Percentiles rank a stretch among this genome's conserved stretches.
These are phyloP conservation scores for Keithomyces neogunnii DNA, from an alignment of 2,329 filamentous ascomycete genomes.

Conservation along the genomic window DNA sequence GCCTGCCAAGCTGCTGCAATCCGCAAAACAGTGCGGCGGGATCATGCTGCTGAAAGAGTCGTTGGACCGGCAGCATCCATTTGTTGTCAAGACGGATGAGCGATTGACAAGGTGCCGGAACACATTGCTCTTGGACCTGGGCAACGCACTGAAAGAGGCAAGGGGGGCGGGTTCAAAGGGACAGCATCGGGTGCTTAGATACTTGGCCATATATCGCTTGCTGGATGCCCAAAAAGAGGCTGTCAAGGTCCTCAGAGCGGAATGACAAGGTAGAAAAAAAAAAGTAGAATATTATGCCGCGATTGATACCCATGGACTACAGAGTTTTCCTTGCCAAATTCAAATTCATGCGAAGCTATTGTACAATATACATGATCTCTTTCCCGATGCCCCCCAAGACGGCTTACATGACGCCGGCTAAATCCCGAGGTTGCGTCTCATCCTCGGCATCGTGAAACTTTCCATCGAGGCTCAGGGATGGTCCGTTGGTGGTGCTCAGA, in stretches of 20 bases:
- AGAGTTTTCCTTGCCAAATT: neutral
- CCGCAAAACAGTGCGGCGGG: constrained; percentile 37
- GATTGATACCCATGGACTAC: no score
- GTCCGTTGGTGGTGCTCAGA: constrained; percentile 77
- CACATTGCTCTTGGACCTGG: constrained; percentile 47
- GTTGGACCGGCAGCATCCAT: constrained; percentile 38
- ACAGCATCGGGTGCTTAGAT: constrained; percentile 38
- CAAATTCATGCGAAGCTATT: constrained; percentile 18
- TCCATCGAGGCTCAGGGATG: constrained; percentile 80
- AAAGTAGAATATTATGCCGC: no score
- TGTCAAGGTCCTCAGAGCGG: constrained; percentile 34
- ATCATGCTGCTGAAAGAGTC: constrained; percentile 33
- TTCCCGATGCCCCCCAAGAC: neutral
- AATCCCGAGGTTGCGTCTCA: constrained; percentile 40
- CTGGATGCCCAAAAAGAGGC: constrained; percentile 45
- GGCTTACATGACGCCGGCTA: constrained; percentile 46
- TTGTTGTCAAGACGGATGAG: constrained; percentile 44
- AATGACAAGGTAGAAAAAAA: neutral
- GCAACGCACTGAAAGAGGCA: constrained; percentile 38
- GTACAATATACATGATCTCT: constrained; percentile 25
- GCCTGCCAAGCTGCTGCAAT: constrained; percentile 34
- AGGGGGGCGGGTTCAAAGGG: constrained; percentile 33
- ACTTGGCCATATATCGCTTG: constrained; percentile 43
- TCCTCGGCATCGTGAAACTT: constrained; percentile 59
- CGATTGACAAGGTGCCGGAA: constrained; percentile 44